Evolutionary conservation across 805 yeast genomes (phyloP).

Genomic region (Middelhovenomyces tepae): DNA sequence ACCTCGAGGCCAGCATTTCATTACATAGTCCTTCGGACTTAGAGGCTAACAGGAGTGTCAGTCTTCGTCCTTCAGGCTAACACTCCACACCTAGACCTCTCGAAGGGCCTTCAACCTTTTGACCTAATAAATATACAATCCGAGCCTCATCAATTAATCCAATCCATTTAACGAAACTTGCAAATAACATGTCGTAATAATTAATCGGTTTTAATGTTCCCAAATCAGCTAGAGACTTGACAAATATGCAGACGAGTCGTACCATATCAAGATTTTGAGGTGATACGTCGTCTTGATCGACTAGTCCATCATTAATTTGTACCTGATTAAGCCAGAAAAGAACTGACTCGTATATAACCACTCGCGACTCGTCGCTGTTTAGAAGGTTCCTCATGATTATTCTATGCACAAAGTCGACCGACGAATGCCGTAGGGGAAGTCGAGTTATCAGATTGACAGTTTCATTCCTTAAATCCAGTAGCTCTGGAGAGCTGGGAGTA

Average conservation of each 20-base stretch:
- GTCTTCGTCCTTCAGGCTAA: too few species aligned
- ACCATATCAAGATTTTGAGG: too few species aligned
- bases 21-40: too few species aligned
- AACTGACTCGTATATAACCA: slow-evolving; percentile 16
- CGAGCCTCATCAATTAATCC: slow-evolving; percentile 15
- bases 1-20: too few species aligned
- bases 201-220: slow-evolving; percentile 10
- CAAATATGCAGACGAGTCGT: slow-evolving; percentile 11
- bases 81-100: too few species aligned
- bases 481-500: too few species aligned
- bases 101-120: too few species aligned
- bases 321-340: slow-evolving; percentile 11
- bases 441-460: not conserved
- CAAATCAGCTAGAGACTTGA: slow-evolving; percentile 12
- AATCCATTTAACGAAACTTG: slow-evolving; percentile 15
- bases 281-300: too few species aligned
- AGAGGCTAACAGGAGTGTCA: too few species aligned
- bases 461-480: too few species aligned
- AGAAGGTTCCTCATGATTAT: too few species aligned
- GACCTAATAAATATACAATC: slow-evolving; percentile 14
- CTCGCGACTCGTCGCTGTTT: slow-evolving; percentile 9
- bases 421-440: not conserved
- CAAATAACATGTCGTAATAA: slow-evolving; percentile 12
- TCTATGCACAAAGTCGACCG: slow-evolving; percentile 1
- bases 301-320: too few species aligned